phyloP scores from a whole-genome alignment of 2,329 filamentous ascomycete species.

The Aplosporella prunicola region DNA sequence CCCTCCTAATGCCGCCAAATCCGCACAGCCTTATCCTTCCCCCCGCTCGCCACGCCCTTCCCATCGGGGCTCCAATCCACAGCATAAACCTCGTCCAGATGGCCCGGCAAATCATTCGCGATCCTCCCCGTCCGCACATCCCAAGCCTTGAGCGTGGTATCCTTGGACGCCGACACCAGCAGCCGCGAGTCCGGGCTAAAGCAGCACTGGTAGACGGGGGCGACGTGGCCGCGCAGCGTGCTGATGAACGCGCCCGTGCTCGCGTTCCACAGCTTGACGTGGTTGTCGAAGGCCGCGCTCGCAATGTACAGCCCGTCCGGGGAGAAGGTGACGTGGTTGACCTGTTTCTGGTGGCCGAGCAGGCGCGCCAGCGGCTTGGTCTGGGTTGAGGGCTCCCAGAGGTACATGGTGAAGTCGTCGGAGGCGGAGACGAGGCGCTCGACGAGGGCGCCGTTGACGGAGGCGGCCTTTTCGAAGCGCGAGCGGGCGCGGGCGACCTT shows the following conservation, averaged over 20 bases:
- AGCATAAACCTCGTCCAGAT: conserved; percentile 87
- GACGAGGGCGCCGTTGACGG: conserved; percentile 62
- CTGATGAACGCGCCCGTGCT: conserved; percentile 69
- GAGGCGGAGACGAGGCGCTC: conserved; percentile 84
- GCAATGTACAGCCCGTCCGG: conserved; percentile 83
- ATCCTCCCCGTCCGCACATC: conserved; percentile 79
- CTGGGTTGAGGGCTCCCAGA: conserved; percentile 73
- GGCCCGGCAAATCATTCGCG: conserved; percentile 72
- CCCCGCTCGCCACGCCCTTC: conserved; percentile 78
- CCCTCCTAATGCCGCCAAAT: conserved; percentile 56
- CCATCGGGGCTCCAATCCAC: conserved; percentile 94
- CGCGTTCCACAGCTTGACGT: conserved; percentile 84
- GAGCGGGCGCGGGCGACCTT: conserved; percentile 67
- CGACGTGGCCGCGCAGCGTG: conserved; percentile 81
- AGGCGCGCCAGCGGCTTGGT: conserved; percentile 81
- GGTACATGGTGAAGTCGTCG: conserved; percentile 92
- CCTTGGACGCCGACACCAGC: conserved; percentile 78
- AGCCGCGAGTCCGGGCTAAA: conserved; percentile 91
- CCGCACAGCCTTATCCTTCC: conserved; percentile 72
- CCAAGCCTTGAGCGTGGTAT: conserved; percentile 93
- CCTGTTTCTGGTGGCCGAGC: conserved; percentile 91
- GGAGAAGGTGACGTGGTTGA: conserved; percentile 92
- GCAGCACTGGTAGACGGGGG: conserved; percentile 81
- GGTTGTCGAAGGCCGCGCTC: conserved; percentile 85
- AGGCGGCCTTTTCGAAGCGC: conserved; percentile 78